These are phyloP conservation scores for Pistacia integerrima DNA, from an alignment of 345 rosid genomes.

Conservation along the genomic window DNA sequence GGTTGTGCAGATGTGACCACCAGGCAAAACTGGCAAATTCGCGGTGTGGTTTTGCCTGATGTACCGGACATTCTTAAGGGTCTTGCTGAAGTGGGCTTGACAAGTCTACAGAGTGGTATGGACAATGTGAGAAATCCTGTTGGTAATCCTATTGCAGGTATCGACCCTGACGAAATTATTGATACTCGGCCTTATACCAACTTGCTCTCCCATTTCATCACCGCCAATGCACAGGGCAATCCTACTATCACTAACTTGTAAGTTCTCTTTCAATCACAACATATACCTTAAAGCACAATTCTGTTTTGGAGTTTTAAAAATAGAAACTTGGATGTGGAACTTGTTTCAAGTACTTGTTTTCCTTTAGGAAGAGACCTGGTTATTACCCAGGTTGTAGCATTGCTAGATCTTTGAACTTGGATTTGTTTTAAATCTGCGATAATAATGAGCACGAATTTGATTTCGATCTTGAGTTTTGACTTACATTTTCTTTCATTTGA, in stretches of 20 bases:
- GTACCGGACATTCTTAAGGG: constrained; percentile 87
- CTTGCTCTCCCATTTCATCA: constrained; percentile 73
- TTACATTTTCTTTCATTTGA: constrained; percentile 18
- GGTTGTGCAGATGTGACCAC: constrained; percentile 96
- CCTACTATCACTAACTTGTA: constrained; percentile 73
- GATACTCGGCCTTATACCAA: constrained; percentile 88
- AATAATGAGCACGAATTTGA: background rate
- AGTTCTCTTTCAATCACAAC: constrained; percentile 25
- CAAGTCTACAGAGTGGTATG: constrained; percentile 96
- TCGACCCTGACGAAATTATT: constrained; percentile 84
- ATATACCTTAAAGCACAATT: background rate
- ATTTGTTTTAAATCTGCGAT: background rate
- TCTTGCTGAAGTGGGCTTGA: constrained; percentile 77
- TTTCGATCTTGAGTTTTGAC: background rate
- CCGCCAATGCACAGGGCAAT: constrained; percentile 75
- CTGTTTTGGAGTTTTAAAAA: background rate
- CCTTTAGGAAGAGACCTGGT: background rate
- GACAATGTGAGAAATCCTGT: constrained; percentile 98
- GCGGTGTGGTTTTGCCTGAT: constrained; percentile 86
- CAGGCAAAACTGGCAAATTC: constrained; percentile 96
- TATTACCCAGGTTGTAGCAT: too few relatives aligned
- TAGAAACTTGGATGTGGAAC: background rate
- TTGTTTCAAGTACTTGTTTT: background rate
- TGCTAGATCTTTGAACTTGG: too few relatives aligned
- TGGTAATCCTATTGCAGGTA: constrained; percentile 92